A percentile compares a stretch with the other conserved stretches of the same genome.
phyloP scores from a whole-genome alignment of 495 filamentous ascomycete species.

The Annulohypoxylon nitens region DNA sequence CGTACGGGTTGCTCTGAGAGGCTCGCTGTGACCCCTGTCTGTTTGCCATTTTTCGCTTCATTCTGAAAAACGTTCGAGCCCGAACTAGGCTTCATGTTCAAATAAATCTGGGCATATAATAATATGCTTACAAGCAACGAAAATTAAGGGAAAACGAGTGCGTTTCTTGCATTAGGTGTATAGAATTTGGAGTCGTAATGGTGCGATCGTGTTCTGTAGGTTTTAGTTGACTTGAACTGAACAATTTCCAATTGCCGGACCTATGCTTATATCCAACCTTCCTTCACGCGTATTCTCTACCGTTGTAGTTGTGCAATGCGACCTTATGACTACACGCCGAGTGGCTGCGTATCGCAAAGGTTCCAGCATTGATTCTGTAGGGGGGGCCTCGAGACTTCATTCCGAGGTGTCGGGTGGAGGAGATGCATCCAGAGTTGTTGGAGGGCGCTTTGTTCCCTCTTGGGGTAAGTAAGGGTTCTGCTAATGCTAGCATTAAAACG shows the following conservation, averaged over 20 bases:
- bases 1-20: not conserved
- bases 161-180: too few species aligned
- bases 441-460: too few species aligned
- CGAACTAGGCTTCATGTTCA: not conserved
- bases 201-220: too few species aligned
- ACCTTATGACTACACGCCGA: not conserved
- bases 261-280: not conserved
- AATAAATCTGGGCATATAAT: not conserved
- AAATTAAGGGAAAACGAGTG: not conserved
- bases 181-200: too few species aligned
- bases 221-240: not conserved
- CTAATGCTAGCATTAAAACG: too few species aligned
- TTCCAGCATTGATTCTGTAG: not conserved
- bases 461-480: too few species aligned
- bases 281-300: not conserved
- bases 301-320: too few species aligned
- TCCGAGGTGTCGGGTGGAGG: not conserved
- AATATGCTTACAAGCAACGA: not conserved
- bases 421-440: not conserved
- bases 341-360: not conserved
- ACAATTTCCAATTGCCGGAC: not conserved
- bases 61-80: not conserved
- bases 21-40: not conserved
- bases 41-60: not conserved
- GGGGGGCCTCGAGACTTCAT: not conserved